Base-by-base conservation (phyloP, 139 green algal genomes). In the Pycnococcus provasolii region DNA sequence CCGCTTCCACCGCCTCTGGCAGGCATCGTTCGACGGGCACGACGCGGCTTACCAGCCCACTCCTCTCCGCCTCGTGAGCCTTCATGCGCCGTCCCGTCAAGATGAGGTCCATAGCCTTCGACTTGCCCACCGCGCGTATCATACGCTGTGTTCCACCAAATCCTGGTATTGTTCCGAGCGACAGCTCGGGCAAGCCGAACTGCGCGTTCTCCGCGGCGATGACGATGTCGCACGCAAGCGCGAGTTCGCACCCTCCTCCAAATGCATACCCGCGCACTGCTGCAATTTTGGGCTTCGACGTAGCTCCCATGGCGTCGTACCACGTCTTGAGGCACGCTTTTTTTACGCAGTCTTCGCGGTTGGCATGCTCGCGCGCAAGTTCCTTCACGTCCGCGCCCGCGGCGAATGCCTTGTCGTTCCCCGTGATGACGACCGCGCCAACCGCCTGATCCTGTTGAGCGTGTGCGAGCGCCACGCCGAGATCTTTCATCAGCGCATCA, bases 121-220 rank as follows among this genome's bases (percentile, higher is more conserved):
- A 70, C 61, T 85, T 82, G 57, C 85, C 85, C 39, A 89, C 75
- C 1, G 69, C 67, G 9, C 82, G 70, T 7, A 78, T 75, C 43
- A 91, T 73, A 9, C 86, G 68, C 78, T 91, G 86, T 2, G 86
- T 92, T 50, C 72, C 85, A 40, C 86, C 86, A 78, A 88, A 86
- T 26, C 84, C 85, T 4, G 85, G 85, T 51, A 90, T 86, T 0
- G 88, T 75, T 3, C 85, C 85, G 37, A 90, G 71, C 13, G 66
- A 68, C 13, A 85, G 63, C 72, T 91, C 85, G 9, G 85, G 85
- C 74, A 84, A 78, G 3, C 82, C 78, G 68, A 90, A 88, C 8
- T 63, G 51, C 8, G 84, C 83, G 1, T 62, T 83, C 3, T 90
- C 80, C 3, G 67, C 72, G n/a, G 85, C 85, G 37, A 88, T 71